Base-by-base conservation (phyloP, 345 rosid species). In the Hypericum perforatum region DNA sequence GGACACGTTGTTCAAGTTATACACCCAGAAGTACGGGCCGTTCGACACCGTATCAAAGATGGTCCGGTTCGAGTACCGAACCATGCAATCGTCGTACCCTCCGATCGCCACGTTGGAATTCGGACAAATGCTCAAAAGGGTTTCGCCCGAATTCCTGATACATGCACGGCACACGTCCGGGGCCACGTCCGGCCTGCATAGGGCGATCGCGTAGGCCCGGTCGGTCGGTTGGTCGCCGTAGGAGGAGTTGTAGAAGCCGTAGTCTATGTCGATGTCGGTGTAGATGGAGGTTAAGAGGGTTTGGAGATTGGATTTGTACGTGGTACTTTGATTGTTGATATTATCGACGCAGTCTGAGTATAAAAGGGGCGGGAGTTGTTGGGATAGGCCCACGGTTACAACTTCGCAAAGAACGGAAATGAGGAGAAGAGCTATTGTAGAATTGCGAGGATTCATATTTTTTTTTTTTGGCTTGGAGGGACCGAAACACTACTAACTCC, bases 271-370 rank as follows among this genome's bases (percentile, higher is more conserved):
- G 53, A 64, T 61, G 61, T 68, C 60, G 39, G 77, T 49, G 57
- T 22, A 3, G 49, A 81, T 46, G 59, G 70, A 55, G 57, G 65
- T 45, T 48, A 78, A 64, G 53, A 74, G 70, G 22, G 52, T 52
- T 16, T 56, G 52, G 11, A 80, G 81, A 57, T 75, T 84, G 63
- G 57, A 13, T 0, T 61, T 52, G 63, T 58, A 80, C 44, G 78
- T 22, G 32, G 32, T 22, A 22, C 32, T 22, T 22, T 1, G 32
- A 22, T 22, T 22, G 32, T 1, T 22, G 32, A 1, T 4, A 22
- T 4, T 22, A 22, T 22, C 32, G 32, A 22, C 32, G 32, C 32
- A 22, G 32, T 22, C 32, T 22, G 32, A 22, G 32, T 22, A 22
- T 1, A 22, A 4, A 22, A 22, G 32, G 32, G 32, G 32, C 32